These are phyloP conservation scores for Elongisporangium prolatum DNA, from an alignment of 352 stramenopile genomes.

Conservation along the genomic window DNA sequence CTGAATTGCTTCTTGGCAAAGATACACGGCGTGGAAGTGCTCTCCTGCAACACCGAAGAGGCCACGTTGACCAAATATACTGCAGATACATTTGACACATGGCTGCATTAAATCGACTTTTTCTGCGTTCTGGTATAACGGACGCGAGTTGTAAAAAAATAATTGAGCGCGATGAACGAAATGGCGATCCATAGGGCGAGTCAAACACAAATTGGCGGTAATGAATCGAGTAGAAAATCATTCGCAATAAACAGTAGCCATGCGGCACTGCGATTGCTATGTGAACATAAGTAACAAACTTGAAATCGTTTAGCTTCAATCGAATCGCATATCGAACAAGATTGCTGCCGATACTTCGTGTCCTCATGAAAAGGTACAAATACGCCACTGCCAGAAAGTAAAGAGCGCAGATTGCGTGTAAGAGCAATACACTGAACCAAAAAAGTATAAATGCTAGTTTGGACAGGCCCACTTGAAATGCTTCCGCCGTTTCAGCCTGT, in stretches of 20 bases:
- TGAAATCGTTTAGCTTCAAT: constrained; percentile 5
- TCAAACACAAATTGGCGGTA: constrained; percentile 10
- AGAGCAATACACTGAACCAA: constrained; percentile 6
- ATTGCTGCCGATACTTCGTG: constrained; percentile 10
- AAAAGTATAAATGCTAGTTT: constrained; percentile 7
- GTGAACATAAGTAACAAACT: constrained; percentile 8
- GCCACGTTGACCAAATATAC: constrained; percentile 10
- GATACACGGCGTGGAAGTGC: constrained; percentile 18
- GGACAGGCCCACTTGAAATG: constrained; percentile 9
- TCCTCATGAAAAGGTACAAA: constrained; percentile 16
- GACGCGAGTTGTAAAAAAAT: neutral
- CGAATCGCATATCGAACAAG: constrained; percentile 9
- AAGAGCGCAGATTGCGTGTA: constrained; percentile 6
- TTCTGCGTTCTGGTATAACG: constrained; percentile 1
- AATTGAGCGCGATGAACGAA: neutral
- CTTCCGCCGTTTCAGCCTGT: neutral
- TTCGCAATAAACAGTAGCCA: constrained; percentile 7
- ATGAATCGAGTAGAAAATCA: constrained; percentile 7
- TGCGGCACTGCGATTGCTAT: constrained; percentile 7
- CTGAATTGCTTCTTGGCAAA: constrained; percentile 18
- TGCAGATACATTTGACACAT: neutral
- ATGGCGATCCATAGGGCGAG: neutral
- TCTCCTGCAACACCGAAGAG: constrained; percentile 17
- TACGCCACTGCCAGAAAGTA: constrained; percentile 11
- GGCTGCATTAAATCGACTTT: constrained; percentile 1